Base-by-base conservation (phyloP, 371 early-diverging fungal genomes). In the Mucor ambiguus region DNA sequence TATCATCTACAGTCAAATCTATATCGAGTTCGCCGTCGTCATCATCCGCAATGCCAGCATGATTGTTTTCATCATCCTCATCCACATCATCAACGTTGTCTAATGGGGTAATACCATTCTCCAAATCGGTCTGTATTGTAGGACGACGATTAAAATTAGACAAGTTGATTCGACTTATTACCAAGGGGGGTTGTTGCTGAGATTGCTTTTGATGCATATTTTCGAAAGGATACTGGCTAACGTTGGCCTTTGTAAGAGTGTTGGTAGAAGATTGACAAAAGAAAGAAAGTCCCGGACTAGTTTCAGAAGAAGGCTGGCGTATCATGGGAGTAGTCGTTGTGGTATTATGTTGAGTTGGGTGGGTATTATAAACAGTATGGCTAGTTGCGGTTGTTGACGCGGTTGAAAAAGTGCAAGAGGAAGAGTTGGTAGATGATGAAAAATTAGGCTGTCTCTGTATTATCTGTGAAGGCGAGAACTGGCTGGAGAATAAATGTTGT, bases 201-300 rank as follows among this genome's bases (percentile, higher is more conserved):
- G 20, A 29, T 56, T 64, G 59, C 46, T 14, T 58, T 43, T 52
- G 49, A 26, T 32, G 54, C 52, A 52, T 52, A 52, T 52, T 52
- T 26, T 52, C 52, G 28, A 52, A 52, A 52, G 28, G 26, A 52
- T 28, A 26, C 41, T 48, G 49, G 37, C 48, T 60, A 38, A 35
- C 60, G 48, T 20, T 68, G 43, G 24, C 41, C 61, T 56, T 56
- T 29, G 33, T 9, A 18, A 56, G 28, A 52, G 32, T 65, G 29
- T 35, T 56, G 8, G 46, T 61, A 30, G 29, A 44, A 28, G 62
- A 22, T 32, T 68, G 68, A 54, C 72, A 72, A 72, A 72, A 72
- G 55, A 72, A 72, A 14, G 72, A 72, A 58, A 72, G 65, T 26
- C 72, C 72, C 37, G 72, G 72, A 48, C 62, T 58, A 46, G 33